These are phyloP conservation scores for Curvularia sp. DNA, from an alignment of 2,329 filamentous ascomycete genomes.

Conservation along the genomic window DNA sequence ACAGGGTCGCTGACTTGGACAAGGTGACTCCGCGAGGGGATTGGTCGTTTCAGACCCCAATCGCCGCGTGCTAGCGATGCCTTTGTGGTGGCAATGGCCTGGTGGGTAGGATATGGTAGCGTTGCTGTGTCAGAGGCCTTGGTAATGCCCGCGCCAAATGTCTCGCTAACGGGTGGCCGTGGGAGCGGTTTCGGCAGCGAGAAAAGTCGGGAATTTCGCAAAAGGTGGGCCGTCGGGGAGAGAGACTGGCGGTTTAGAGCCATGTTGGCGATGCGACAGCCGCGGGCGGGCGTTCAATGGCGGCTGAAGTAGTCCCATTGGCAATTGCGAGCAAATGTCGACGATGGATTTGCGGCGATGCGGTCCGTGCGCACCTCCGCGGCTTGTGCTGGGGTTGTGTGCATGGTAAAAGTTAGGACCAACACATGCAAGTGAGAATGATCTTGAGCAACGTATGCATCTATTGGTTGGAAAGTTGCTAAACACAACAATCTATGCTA, in stretches of 20 bases:
- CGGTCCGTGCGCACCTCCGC: slow-evolving; percentile 25
- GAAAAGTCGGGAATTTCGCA: slow-evolving; percentile 89
- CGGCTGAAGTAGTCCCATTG: slow-evolving; percentile 36
- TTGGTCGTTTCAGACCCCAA: slow-evolving; percentile 88
- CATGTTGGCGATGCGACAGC: slow-evolving; percentile 49
- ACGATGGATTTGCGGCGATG: slow-evolving; percentile 19
- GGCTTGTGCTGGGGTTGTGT: slow-evolving; percentile 23
- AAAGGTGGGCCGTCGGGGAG: slow-evolving; percentile 71
- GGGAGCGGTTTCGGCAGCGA: slow-evolving; percentile 80
- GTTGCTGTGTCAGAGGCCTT: slow-evolving; percentile 74
- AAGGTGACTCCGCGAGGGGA: slow-evolving; percentile 75
- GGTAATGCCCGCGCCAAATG: slow-evolving; percentile 57
- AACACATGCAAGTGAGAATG: not conserved
- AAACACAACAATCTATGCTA: too few species aligned
- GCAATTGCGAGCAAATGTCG: slow-evolving; percentile 21
- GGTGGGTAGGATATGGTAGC: slow-evolving; percentile 77
- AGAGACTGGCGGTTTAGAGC: slow-evolving; percentile 43
- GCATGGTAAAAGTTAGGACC: not conserved
- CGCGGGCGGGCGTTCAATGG: slow-evolving; percentile 42
- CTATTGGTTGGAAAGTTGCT: not conserved
- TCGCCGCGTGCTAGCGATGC: slow-evolving; percentile 79
- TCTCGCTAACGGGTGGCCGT: slow-evolving; percentile 57
- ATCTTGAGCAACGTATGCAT: too few species aligned
- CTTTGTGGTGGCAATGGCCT: slow-evolving; percentile 79
- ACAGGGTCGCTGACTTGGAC: slow-evolving; percentile 72